These are phyloP conservation scores for Pythium oligandrum DNA, from an alignment of 352 stramenopile genomes.

Conservation along the genomic window DNA sequence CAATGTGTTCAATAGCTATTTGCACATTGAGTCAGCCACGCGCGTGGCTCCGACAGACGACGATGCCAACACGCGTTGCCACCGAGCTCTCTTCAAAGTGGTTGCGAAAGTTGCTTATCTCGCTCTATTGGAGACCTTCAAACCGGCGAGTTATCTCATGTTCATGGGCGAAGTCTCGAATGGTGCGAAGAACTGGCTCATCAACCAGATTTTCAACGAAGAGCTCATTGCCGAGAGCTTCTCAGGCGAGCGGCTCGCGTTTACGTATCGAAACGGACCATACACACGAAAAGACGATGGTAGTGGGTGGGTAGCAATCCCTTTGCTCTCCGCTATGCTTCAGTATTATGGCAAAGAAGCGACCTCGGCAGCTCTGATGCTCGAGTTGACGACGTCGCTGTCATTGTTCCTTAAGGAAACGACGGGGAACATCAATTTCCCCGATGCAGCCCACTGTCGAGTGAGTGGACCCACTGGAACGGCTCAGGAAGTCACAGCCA, in stretches of 20 bases:
- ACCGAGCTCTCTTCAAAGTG: conserved; percentile 42
- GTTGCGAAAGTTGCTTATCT: conserved; percentile 32
- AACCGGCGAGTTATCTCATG: conserved; percentile 39
- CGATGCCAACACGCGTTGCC: conserved; percentile 24
- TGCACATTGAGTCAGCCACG: conserved; percentile 15
- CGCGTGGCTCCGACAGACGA: conserved; percentile 16
- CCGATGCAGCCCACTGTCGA: conserved; percentile 26
- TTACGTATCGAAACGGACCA: conserved; percentile 28
- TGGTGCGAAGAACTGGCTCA: conserved; percentile 28
- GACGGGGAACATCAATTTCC: conserved; percentile 34
- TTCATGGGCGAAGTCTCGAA: conserved; percentile 33
- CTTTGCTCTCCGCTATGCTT: conserved; percentile 29
- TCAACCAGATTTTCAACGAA: conserved; percentile 25
- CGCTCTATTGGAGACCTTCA: conserved; percentile 27
- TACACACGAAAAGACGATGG: conserved; percentile 38
- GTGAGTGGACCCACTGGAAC: conserved; percentile 19
- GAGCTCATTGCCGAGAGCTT: conserved; percentile 31
- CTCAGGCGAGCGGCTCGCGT: conserved; percentile 25
- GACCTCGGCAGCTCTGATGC: conserved; percentile 13
- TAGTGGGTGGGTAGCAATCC: conserved; percentile 33
- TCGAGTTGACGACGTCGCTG: conserved; percentile 29
- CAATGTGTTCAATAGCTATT: conserved; percentile 18
- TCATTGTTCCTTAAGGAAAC: conserved; percentile 21
- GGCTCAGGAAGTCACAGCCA: conserved; percentile 3
- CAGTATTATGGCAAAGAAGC: conserved; percentile 16